These are phyloP conservation scores for Epichloe festucae DNA, from an alignment of 2,329 filamentous ascomycete genomes.

Conservation along the genomic window DNA sequence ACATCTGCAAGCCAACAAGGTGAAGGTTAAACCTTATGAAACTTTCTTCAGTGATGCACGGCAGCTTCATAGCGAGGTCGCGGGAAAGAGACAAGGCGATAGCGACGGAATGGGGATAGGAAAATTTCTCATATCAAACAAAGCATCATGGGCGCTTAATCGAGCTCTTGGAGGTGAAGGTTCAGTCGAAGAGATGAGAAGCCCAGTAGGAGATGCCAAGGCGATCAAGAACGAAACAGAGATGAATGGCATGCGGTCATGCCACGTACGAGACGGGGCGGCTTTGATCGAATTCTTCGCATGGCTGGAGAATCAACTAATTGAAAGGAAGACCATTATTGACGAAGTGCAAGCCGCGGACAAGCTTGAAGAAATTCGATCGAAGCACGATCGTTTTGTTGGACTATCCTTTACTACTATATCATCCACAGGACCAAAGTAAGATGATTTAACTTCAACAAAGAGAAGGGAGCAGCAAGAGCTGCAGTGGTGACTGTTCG, in stretches of 20 bases:
- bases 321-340: conserved; percentile 56
- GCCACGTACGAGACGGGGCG: conserved; percentile 86
- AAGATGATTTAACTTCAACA: conserved; percentile 15
- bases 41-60: conserved; percentile 67
- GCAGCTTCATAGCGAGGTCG: conserved; percentile 33
- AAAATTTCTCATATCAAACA: conserved; percentile 79
- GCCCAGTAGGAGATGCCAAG: conserved; percentile 81
- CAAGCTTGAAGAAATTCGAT: conserved; percentile 68
- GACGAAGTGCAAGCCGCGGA: conserved; percentile 90
- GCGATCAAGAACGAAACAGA: conserved; percentile 88
- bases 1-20: conserved; percentile 56
- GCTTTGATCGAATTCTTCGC: conserved; percentile 88
- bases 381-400: conserved; percentile 59
- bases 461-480: not conserved
- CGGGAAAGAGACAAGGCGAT: conserved; percentile 24
- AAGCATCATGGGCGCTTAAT: conserved; percentile 85
- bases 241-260: conserved; percentile 82
- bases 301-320: conserved; percentile 84
- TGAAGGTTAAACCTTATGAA: conserved; percentile 70
- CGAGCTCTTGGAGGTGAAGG: conserved; percentile 75
- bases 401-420: conserved; percentile 94
- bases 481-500: not conserved
- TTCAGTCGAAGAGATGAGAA: conserved; percentile 74
- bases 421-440: conserved; percentile 76
- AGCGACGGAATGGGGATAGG: conserved; percentile 20